phyloP scores from a whole-genome alignment of 2,329 filamentous ascomycete genomes.

The Neoscytalidium dimidiatum region DNA sequence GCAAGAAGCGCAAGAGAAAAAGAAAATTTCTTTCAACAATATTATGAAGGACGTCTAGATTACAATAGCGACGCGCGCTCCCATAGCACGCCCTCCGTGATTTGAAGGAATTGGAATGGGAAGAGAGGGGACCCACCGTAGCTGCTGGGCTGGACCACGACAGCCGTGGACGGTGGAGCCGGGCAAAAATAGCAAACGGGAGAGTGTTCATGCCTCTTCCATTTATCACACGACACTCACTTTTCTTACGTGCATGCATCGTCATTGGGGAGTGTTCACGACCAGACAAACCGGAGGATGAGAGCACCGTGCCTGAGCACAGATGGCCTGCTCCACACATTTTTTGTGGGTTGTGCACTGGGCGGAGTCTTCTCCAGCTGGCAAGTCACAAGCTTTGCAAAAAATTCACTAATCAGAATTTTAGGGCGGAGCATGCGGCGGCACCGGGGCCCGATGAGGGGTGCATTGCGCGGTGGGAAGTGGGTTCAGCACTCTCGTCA shows the following conservation, averaged over 20 bases:
- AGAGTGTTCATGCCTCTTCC: neutral
- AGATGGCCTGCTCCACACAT: neutral
- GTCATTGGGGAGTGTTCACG: neutral
- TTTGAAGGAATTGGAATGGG: neutral
- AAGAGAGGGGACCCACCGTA: neutral
- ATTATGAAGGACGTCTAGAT: neutral
- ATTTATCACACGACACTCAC: neutral
- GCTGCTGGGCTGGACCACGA: neutral
- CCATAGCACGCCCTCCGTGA: neutral
- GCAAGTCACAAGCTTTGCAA: constrained; percentile 11
- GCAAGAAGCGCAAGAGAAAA: neutral
- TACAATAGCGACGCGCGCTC: neutral
- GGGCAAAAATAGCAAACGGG: constrained; percentile 2
- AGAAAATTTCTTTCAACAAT: neutral
- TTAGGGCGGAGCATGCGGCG: neutral
- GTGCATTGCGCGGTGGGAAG: neutral
- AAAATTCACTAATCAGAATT: neutral
- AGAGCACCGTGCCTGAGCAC: neutral
- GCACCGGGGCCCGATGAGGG: neutral
- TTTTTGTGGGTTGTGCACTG: neutral
- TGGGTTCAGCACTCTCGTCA: neutral
- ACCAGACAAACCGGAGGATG: neutral
- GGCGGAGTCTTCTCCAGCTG: neutral
- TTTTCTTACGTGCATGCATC: constrained; percentile 1
- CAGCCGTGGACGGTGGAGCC: neutral